These are phyloP conservation scores for Vaccinium macrocarpon DNA, from an alignment of 148 eudicot species.

Conservation along the genomic window DNA sequence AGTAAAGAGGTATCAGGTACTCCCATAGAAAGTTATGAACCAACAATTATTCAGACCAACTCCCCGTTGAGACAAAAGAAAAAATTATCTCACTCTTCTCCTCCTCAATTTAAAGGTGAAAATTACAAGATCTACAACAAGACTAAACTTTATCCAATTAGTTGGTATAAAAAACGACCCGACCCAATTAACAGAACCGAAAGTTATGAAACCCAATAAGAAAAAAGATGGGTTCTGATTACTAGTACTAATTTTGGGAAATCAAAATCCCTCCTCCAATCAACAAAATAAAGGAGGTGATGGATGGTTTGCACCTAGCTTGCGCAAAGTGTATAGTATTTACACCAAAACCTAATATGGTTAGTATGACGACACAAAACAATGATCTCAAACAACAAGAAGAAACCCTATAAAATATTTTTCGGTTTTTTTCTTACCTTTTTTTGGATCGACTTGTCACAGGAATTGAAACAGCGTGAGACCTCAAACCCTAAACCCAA, in stretches of 20 bases:
- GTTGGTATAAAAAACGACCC: constrained; percentile 26
- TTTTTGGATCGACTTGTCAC: background rate
- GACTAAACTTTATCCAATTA: constrained; percentile 18
- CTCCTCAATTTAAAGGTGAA: constrained; percentile 10
- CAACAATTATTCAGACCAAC: constrained; percentile 26
- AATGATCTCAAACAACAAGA: constrained; percentile 22
- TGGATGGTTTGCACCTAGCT: constrained; percentile 18
- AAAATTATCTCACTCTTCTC: constrained; percentile 16
- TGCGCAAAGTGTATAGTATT: constrained; percentile 18
- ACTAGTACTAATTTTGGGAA: background rate
- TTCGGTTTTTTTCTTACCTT: background rate
- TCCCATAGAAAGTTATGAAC: constrained; percentile 67
- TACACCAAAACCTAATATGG: constrained; percentile 23
- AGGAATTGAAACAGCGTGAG: background rate
- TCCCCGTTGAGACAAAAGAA: background rate
- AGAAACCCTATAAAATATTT: background rate
- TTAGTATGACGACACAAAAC: constrained; percentile 14
- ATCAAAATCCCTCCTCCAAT: constrained; percentile 28
- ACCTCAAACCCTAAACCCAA: constrained; percentile 23
- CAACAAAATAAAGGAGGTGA: constrained; percentile 36
- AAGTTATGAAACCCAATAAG: constrained; percentile 39
- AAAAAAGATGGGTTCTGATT: constrained; percentile 43
- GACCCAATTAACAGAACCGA: constrained; percentile 23
- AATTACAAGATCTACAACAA: constrained; percentile 12
- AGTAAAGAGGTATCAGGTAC: constrained; percentile 44